Percentiles rank a stretch among this genome's conserved stretches.
Conservation (phyloP, 495 filamentous ascomycete genomes). For the Lichenothelia convexa region DNA sequence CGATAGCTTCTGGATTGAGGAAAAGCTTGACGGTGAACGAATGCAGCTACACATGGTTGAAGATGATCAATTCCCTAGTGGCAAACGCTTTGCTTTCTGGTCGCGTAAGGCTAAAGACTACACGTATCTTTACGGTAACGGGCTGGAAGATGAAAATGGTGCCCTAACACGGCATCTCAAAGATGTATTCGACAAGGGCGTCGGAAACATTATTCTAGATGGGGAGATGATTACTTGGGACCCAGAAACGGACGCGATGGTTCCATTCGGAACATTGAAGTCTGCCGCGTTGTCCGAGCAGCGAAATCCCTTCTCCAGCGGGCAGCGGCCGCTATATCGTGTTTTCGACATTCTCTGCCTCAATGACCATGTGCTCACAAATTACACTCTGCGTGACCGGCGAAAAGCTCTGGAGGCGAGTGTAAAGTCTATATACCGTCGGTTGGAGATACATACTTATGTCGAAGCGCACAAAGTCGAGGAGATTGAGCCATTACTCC, state of each 20-base stretch:
- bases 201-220: conserved; percentile 76
- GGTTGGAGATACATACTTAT: conserved; percentile 72
- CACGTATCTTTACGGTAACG: conserved; percentile 76
- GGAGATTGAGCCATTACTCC: conserved; percentile 60
- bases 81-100: conserved; percentile 73
- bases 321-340: conserved; percentile 60
- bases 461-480: conserved; percentile 42
- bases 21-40: conserved; percentile 91
- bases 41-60: conserved; percentile 91
- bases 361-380: conserved; percentile 61
- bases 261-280: conserved; percentile 85
- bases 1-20: conserved; percentile 83
- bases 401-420: conserved; percentile 52
- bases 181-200: conserved; percentile 57
- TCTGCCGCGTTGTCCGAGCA: conserved; percentile 72
- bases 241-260: conserved; percentile 62
- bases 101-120: conserved; percentile 95
- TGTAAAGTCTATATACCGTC: conserved; percentile 45
- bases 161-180: conserved; percentile 65
- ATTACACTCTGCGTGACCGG: conserved; percentile 68
- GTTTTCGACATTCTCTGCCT: conserved; percentile 86
- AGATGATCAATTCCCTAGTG: conserved; percentile 46
- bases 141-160: conserved; percentile 55
- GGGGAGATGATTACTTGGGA: conserved; percentile 99
- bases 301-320: conserved; percentile 54